Evolutionary conservation across 1,139 yeast species (phyloP), one percentile per base, ranked within the genome.

Genomic region (Meyerozyma guilliermondii): DNA sequence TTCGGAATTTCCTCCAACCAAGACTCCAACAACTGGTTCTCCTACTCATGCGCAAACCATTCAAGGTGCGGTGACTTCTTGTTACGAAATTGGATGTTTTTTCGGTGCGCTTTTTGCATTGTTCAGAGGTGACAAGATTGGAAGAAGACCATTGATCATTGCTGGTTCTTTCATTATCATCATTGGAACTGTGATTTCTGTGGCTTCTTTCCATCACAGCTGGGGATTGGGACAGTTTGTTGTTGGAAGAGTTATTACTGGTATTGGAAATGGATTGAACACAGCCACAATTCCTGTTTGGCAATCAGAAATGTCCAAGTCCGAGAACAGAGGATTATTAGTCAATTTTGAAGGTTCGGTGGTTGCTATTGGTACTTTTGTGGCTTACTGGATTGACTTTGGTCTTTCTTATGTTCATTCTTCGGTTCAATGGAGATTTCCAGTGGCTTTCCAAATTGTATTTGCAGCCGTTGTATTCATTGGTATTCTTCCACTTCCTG

Each of bases 261-360:
- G 95, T 49, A 48, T 82, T 35, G 95, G 95, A 52, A 82, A 83
- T 50, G 95, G 95, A 50, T 59, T 83, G 59, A 82, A 81, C 56
- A 85, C 92, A 18, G 84, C 91, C 26, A 83, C 91, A 30, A 81
- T 85, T 46, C 95, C 95, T 13, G 81, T 83, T 49, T 84, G 87
- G 81, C 88, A 85, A 61, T 79, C 92, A 0, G 95, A 86, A 63
- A 78, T 83, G 74, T 80, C 91, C 13, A 73, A 74, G 48, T 81
- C 91, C 7, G 78, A 80, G 52, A 75, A 76, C 55, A 79, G 95
- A 68, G 95, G 95, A 53, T 67, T 76, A 49, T 71, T 83, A 55
- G 88, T 85, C 41, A 74, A 78, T 54, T 65, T 82, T 53, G 87
- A 83, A 59, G 91, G 88, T 50, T 78, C 86, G 13, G 76, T 82